Percentiles rank a stretch among this genome's conserved stretches.
These are phyloP conservation scores for Madurella fahalii DNA, from an alignment of 2,329 filamentous ascomycete genomes.

Conservation along the genomic window DNA sequence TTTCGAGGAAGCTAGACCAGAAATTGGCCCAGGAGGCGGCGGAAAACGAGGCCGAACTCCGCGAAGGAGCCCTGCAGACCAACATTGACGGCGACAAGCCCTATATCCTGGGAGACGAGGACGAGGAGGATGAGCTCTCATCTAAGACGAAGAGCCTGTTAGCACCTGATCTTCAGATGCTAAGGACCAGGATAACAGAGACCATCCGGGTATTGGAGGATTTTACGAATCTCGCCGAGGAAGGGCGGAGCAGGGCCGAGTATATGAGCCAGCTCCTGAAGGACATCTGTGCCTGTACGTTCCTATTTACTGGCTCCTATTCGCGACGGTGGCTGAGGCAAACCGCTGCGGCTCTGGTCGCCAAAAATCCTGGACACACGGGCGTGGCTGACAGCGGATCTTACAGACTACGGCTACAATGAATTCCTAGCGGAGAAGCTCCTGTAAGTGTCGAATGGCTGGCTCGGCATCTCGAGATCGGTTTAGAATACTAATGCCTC, in stretches of 20 bases:
- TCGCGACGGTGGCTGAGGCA: no score
- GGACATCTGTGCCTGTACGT: constrained; percentile 76
- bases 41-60: constrained; percentile 78
- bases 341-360: no score
- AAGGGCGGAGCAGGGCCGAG: constrained; percentile 77
- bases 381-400: not conserved
- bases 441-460: constrained; percentile 40
- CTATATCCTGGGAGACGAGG: constrained; percentile 58
- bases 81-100: constrained; percentile 81
- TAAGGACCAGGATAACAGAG: constrained; percentile 86
- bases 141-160: constrained; percentile 61
- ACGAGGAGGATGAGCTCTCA: constrained; percentile 57
- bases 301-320: no score
- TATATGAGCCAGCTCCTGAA: constrained; percentile 83
- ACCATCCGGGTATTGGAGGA: constrained; percentile 88
- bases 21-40: constrained; percentile 73
- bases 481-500: constrained; percentile 3
- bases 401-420: constrained; percentile 80
- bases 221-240: constrained; percentile 75
- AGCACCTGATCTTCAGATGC: constrained; percentile 83
- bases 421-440: constrained; percentile 94
- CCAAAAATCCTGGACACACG: no score
- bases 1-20: constrained; percentile 79
- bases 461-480: not conserved
- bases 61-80: constrained; percentile 82